phyloP scores from a whole-genome alignment of 345 rosid genomes.

The Populus pruinosa region DNA sequence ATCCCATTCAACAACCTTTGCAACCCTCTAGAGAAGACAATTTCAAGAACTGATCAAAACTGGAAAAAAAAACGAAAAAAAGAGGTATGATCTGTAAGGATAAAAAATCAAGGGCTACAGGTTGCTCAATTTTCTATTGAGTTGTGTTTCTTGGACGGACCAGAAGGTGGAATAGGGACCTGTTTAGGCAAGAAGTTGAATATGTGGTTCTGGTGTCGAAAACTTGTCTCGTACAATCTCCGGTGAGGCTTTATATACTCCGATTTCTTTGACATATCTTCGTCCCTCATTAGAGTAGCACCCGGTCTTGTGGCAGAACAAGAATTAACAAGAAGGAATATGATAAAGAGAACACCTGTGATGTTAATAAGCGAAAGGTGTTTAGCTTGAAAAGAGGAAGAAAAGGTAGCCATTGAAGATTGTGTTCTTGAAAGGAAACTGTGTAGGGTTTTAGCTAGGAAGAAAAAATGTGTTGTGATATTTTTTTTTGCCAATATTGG shows the following conservation, averaged over 20 bases:
- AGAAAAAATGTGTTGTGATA: neutral
- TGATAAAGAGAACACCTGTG: slow-evolving; percentile 20
- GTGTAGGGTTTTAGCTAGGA: slow-evolving; percentile 26
- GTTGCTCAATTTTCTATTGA: slow-evolving; percentile 27
- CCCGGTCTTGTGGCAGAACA: slow-evolving; percentile 36
- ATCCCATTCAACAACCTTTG: neutral
- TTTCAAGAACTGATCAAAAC: neutral
- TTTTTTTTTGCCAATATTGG: neutral
- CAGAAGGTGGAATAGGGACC: slow-evolving; percentile 70
- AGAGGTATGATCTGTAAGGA: neutral
- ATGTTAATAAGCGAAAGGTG: slow-evolving; percentile 10
- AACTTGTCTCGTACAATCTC: slow-evolving; percentile 36
- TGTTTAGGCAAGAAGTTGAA: slow-evolving; percentile 84
- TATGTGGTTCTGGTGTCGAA: slow-evolving; percentile 34
- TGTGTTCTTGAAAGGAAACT: neutral
- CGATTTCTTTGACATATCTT: slow-evolving; percentile 4
- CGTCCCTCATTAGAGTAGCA: slow-evolving; percentile 5
- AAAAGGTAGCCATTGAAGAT: slow-evolving; percentile 21
- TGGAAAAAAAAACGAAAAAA: neutral
- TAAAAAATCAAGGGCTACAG: too few species aligned
- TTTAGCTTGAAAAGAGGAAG: slow-evolving; percentile 15
- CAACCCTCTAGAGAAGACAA: neutral
- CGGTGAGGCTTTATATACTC: slow-evolving; percentile 9
- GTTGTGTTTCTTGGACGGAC: slow-evolving; percentile 81
- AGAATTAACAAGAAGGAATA: slow-evolving; percentile 34